Percentiles rank a stretch among this genome's conserved stretches.
Conservation (phyloP, 2,329 filamentous ascomycete species). For the Fusarium nanum region DNA sequence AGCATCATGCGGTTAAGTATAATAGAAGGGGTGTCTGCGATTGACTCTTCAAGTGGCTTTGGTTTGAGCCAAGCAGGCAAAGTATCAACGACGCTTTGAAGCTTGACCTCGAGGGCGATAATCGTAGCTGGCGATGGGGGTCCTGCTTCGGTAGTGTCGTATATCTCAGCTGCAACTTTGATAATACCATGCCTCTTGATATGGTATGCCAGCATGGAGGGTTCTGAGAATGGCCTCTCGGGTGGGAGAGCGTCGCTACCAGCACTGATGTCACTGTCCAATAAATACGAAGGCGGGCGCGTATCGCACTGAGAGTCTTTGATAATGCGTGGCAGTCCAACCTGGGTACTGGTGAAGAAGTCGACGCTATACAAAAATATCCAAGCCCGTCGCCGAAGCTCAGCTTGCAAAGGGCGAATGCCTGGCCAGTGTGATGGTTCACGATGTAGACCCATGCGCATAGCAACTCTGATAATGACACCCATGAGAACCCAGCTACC, state of each 20-base stretch:
- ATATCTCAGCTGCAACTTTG: slow-evolving; percentile 11
- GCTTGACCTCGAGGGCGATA: not conserved
- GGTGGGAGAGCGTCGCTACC: not conserved
- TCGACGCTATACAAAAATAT: slow-evolving; percentile 34
- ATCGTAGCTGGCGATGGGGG: not conserved
- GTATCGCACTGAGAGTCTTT: slow-evolving; percentile 36
- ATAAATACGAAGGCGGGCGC: slow-evolving; percentile 11
- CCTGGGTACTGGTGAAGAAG: slow-evolving; percentile 38
- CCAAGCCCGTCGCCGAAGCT: slow-evolving; percentile 32
- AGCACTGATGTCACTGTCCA: not conserved
- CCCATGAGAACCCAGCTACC: slow-evolving; percentile 34
- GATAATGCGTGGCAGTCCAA: slow-evolving; percentile 34
- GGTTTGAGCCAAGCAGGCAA: slow-evolving; percentile 20
- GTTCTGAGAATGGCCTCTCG: slow-evolving; percentile 3
- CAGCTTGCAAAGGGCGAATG: slow-evolving; percentile 30
- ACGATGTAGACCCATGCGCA: slow-evolving; percentile 35
- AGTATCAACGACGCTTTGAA: not conserved
- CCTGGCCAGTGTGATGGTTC: slow-evolving; percentile 35
- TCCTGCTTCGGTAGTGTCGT: slow-evolving; percentile 13
- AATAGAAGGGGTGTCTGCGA: slow-evolving; percentile 4
- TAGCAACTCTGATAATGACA: slow-evolving; percentile 28
- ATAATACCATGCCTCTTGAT: slow-evolving; percentile 18
- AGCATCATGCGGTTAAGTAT: slow-evolving; percentile 23
- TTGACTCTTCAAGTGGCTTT: slow-evolving; percentile 9
- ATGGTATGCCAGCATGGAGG: slow-evolving; percentile 4